Evolutionary conservation across 495 filamentous ascomycete genomes (phyloP), one percentile per base, ranked within the genome.

Genomic region (Penicillium bialowiezense): DNA sequence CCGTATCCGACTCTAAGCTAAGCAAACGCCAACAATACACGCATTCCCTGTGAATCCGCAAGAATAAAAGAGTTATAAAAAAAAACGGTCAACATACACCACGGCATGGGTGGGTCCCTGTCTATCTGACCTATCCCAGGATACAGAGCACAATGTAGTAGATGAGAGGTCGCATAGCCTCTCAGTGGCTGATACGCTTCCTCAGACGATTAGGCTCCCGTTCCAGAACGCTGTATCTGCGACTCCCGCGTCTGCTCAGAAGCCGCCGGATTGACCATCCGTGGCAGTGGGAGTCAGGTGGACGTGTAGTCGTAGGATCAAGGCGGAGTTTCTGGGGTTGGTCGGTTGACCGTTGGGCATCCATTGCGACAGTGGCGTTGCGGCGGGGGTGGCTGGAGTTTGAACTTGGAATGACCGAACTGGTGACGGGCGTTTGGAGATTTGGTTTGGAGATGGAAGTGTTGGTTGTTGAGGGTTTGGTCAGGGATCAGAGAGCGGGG

Each of bases 171-270:
- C 23, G 23, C 23, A 26, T 8, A 26, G 23, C 23, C n/a, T n/a
- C 19, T 58, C 38, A 62, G 38, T 55, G 41, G 41, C 59, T 63
- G 39, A 51, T 56, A 37, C 71, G 65, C 60, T 69, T 70, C 52
- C 74, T 50, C 51, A 72, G 54, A 32, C 72, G 62, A 55, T 75
- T 74, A 43, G 72, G 67, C 55, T 75, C 67, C 55, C 69, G 56
- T 41, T 76, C 72, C 36, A 75, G 51, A 15, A 72, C 59, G 9
- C 62, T 58, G 64, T 75, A 75, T 41, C 64, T 59, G 37, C 63
- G 59, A 48, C 64, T 73, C 36, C 63, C 52, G 42, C 65, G 65
- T 34, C 67, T 59, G 35, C 62, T 65, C 35, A 75, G 52, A n/a
- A 74, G 56, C 45, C 65, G 62, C 43, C 63, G 66, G 44, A 75